A percentile compares a stretch with the other conserved stretches of the same genome.
Conservation (phyloP, 208 protist species). For the Leishmania braziliensis region DNA sequence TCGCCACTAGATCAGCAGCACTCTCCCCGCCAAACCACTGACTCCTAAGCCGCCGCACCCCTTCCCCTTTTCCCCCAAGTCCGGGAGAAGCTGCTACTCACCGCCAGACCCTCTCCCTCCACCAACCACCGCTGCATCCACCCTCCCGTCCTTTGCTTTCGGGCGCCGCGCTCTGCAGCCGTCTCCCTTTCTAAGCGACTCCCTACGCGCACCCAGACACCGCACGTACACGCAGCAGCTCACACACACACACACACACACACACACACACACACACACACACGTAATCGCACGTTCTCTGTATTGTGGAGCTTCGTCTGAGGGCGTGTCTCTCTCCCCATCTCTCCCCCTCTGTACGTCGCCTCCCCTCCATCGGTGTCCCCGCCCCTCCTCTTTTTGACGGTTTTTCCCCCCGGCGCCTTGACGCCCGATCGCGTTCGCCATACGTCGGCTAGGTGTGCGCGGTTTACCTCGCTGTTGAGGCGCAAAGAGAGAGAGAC, state of each 20-base stretch:
- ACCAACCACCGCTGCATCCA: no score
- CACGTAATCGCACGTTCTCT: not conserved
- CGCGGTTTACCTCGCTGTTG: not conserved
- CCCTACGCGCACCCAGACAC: not conserved
- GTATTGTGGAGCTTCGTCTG: not conserved
- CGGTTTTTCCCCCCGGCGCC: not conserved
- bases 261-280: slow-evolving; percentile 8
- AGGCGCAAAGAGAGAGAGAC: not conserved
- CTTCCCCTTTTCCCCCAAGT: not conserved
- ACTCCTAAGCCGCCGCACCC: not conserved
- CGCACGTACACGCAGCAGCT: no score
- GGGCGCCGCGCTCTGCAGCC: no score
- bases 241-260: not conserved
- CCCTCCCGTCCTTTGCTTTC: no score
- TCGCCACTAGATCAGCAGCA: not conserved
- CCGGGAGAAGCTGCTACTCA: no score
- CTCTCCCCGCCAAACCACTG: not conserved
- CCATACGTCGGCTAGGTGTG: not conserved
- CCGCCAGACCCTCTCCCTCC: no score
- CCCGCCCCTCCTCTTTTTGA: not conserved
- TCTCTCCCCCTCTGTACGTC: not conserved
- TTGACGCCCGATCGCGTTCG: not conserved
- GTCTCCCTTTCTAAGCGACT: not conserved
- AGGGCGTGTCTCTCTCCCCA: not conserved
- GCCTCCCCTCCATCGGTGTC: not conserved